A percentile compares a stretch with the other conserved stretches of the same genome.
phyloP scores from a whole-genome alignment of 2,329 filamentous ascomycete genomes.

The Fusarium setosum region DNA sequence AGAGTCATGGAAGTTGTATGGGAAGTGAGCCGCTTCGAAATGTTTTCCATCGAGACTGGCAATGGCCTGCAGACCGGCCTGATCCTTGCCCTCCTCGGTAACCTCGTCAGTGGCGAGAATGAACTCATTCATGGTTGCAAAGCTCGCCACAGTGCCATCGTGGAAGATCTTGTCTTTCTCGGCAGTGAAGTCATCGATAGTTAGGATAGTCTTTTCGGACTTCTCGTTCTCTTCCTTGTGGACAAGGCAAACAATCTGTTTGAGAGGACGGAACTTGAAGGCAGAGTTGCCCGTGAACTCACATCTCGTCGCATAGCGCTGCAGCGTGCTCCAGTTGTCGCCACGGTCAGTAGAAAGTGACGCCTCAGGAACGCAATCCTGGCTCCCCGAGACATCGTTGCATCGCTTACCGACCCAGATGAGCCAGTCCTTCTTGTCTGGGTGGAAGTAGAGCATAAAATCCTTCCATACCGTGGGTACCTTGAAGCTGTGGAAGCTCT shows the following conservation, averaged over 20 bases:
- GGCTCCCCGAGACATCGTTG: slow-evolving; percentile 58
- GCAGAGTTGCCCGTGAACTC: slow-evolving; percentile 81
- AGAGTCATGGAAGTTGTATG: slow-evolving; percentile 81
- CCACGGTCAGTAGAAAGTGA: slow-evolving; percentile 85
- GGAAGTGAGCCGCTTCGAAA: slow-evolving; percentile 89
- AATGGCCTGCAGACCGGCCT: slow-evolving; percentile 78
- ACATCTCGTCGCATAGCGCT: slow-evolving; percentile 82
- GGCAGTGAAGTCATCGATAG: slow-evolving; percentile 82
- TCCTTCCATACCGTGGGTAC: slow-evolving; percentile 65
- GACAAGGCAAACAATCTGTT: slow-evolving; percentile 69
- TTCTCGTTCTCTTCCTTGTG: slow-evolving; percentile 67
- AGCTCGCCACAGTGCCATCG: slow-evolving; percentile 76
- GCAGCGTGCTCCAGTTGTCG: slow-evolving; percentile 79
- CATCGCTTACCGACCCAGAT: slow-evolving; percentile 89
- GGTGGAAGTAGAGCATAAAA: slow-evolving; percentile 80
- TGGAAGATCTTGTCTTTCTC: slow-evolving; percentile 65
- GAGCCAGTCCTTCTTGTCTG: slow-evolving; percentile 86
- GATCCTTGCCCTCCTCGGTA: slow-evolving; percentile 65
- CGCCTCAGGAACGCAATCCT: slow-evolving; percentile 77
- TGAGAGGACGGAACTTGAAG: slow-evolving; percentile 62
- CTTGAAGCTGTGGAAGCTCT: slow-evolving; percentile 78
- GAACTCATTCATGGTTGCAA: slow-evolving; percentile 96
- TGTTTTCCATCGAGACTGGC: slow-evolving; percentile 85
- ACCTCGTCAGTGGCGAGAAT: slow-evolving; percentile 82
- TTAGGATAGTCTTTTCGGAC: slow-evolving; percentile 76